A percentile compares a stretch with the other conserved stretches of the same genome.
Conservation (phyloP, 2,329 filamentous ascomycete species). For the Emergomyces orientalis region DNA sequence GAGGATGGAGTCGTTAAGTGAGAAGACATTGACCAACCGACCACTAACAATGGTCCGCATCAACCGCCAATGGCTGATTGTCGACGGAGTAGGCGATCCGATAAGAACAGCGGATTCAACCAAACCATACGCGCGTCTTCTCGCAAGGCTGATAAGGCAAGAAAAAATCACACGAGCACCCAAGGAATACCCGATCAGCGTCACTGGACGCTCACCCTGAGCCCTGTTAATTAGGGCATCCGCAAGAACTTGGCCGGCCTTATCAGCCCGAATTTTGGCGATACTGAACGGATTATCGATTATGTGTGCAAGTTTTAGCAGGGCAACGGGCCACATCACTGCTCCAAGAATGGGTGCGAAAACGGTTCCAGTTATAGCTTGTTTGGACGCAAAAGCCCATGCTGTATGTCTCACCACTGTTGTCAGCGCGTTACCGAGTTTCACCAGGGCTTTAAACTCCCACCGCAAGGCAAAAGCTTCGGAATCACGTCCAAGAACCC, state of each 20-base stretch:
- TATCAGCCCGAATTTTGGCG: conserved; percentile 66
- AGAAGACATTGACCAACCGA: conserved; percentile 78
- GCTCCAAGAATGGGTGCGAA: conserved; percentile 56
- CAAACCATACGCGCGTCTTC: conserved; percentile 70
- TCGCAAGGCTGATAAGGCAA: conserved; percentile 66
- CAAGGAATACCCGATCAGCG: conserved; percentile 70
- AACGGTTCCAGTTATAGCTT: conserved; percentile 65
- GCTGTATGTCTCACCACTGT: conserved; percentile 68
- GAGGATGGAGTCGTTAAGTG: conserved; percentile 76
- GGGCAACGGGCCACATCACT: conserved; percentile 59
- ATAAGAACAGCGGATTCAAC: conserved; percentile 77
- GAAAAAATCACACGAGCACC: conserved; percentile 75
- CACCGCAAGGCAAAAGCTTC: conserved; percentile 79
- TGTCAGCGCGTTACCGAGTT: conserved; percentile 67
- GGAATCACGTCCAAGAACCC: conserved; percentile 58
- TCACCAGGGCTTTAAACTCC: conserved; percentile 68
- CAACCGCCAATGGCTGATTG: conserved; percentile 61
- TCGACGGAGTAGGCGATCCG: conserved; percentile 67
- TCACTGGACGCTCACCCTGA: conserved; percentile 73
- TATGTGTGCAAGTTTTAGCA: conserved; percentile 57
- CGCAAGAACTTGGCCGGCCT: conserved; percentile 68
- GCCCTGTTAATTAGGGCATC: conserved; percentile 74
- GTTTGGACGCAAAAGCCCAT: conserved; percentile 64
- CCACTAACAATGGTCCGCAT: conserved; percentile 72
- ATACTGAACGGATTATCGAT: conserved; percentile 77